phyloP scores from a whole-genome alignment of 2,329 filamentous ascomycete species.

The Penicillium sp. region DNA sequence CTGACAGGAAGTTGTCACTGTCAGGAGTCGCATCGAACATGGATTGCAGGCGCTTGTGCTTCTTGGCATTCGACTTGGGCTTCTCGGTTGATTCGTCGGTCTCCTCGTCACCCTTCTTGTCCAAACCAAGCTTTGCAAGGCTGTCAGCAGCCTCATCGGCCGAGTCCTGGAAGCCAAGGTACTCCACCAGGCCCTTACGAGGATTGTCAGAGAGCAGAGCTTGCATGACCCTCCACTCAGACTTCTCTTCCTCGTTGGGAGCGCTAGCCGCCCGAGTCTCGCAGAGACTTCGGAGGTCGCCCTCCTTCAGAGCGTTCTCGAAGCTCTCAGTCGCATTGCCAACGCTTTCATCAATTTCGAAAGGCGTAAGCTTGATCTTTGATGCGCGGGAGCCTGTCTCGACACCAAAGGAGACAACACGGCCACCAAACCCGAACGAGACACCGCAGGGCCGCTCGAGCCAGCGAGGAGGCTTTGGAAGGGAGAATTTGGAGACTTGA shows the following conservation, averaged over 20 bases:
- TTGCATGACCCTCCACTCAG: conserved; percentile 92
- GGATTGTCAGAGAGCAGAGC: conserved; percentile 79
- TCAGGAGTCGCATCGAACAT: conserved; percentile 73
- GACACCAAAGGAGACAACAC: conserved; percentile 69
- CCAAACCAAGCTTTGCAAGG: conserved; percentile 40
- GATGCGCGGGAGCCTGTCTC: conserved; percentile 64
- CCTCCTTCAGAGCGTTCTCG: conserved; percentile 71
- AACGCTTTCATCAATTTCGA: conserved; percentile 79
- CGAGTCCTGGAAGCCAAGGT: conserved; percentile 73
- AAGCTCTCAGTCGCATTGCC: conserved; percentile 81
- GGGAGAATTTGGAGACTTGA: conserved; percentile 81
- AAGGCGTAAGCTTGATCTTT: conserved; percentile 77
- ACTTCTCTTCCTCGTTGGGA: conserved; percentile 83
- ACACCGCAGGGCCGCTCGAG: conserved; percentile 77
- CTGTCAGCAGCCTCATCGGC: conserved; percentile 49
- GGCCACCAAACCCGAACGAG: conserved; percentile 93
- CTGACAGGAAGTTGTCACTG: conserved; percentile 79
- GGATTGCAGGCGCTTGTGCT: conserved; percentile 62
- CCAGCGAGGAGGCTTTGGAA: conserved; percentile 85
- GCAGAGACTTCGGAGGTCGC: conserved; percentile 73
- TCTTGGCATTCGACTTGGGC: conserved; percentile 47
- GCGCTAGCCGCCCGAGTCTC: conserved; percentile 69
- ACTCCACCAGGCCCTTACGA: conserved; percentile 78
- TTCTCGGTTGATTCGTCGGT: conserved; percentile 46
- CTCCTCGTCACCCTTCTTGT: conserved; percentile 34